These are phyloP conservation scores for Pistacia atlantica DNA, from an alignment of 345 rosid species.

Conservation along the genomic window DNA sequence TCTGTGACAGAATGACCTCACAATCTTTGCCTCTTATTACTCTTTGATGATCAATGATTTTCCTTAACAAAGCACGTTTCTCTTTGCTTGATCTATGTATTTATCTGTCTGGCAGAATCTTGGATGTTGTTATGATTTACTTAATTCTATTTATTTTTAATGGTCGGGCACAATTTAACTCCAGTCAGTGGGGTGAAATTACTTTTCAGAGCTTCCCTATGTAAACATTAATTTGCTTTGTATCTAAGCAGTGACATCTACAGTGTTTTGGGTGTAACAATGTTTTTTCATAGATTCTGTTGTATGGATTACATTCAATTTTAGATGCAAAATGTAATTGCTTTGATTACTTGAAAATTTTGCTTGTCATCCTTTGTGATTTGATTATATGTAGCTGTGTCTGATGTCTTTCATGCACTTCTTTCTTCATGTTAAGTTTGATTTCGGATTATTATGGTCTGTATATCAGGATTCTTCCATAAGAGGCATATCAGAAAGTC, in stretches of 20 bases:
- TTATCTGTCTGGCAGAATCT: neutral
- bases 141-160: no score
- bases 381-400: neutral
- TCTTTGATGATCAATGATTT: neutral
- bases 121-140: neutral
- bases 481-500: constrained; percentile 74
- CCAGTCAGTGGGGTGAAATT: no score
- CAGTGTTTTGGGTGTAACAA: no score
- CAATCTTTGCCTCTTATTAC: neutral
- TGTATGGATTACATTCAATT: neutral
- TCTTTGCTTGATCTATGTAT: neutral
- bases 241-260: no score
- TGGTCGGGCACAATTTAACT: no score
- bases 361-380: neutral
- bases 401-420: constrained; percentile 6
- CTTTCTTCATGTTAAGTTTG: neutral
- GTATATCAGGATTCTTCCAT: constrained; percentile 75
- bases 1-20: neutral
- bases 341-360: neutral
- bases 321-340: neutral
- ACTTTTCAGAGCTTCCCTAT: no score
- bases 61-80: neutral
- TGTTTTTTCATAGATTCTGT: neutral
- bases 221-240: no score
- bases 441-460: constrained; percentile 12